Percentiles rank a stretch among this genome's conserved stretches.
phyloP scores from a whole-genome alignment of 2,329 filamentous ascomycete genomes.

The Periconia digitata region DNA sequence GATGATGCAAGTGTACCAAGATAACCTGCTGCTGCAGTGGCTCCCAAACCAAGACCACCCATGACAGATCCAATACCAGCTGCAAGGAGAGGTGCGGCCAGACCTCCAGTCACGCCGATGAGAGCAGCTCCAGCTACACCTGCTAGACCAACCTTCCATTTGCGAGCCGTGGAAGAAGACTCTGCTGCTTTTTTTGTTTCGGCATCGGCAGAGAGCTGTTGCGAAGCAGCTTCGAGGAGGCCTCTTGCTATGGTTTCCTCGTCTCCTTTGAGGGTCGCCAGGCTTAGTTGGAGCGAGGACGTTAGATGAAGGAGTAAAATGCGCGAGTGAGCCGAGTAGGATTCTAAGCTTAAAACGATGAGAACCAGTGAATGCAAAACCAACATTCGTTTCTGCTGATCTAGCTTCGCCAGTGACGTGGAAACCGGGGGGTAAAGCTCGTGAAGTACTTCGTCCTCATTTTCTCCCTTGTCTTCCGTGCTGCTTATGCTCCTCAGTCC shows the following conservation, averaged over 20 bases:
- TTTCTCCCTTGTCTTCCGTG: conserved; percentile 28
- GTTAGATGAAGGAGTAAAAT: conserved; percentile 70
- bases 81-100: conserved; percentile 75
- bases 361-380: conserved; percentile 73
- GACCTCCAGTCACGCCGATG: conserved; percentile 78
- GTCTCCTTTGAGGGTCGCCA: conserved; percentile 66
- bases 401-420: conserved; percentile 55
- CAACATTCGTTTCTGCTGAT: conserved; percentile 63
- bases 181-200: conserved; percentile 74
- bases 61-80: conserved; percentile 80
- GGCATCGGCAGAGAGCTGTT: conserved; percentile 73
- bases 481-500: conserved; percentile 27
- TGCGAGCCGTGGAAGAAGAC: conserved; percentile 64
- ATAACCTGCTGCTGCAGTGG: conserved; percentile 73
- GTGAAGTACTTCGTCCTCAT: conserved; percentile 43
- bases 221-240: conserved; percentile 68
- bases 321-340: conserved; percentile 74
- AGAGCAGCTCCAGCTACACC: conserved; percentile 85
- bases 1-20: conserved; percentile 80
- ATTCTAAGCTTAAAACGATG: conserved; percentile 72
- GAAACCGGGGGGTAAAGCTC: conserved; percentile 48
- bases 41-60: conserved; percentile 73
- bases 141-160: conserved; percentile 83
- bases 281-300: conserved; percentile 69
- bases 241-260: conserved; percentile 75